These are phyloP conservation scores for Ceratobasidium papillatum DNA, from an alignment of 1,284 basidiomycete species.

Conservation along the genomic window DNA sequence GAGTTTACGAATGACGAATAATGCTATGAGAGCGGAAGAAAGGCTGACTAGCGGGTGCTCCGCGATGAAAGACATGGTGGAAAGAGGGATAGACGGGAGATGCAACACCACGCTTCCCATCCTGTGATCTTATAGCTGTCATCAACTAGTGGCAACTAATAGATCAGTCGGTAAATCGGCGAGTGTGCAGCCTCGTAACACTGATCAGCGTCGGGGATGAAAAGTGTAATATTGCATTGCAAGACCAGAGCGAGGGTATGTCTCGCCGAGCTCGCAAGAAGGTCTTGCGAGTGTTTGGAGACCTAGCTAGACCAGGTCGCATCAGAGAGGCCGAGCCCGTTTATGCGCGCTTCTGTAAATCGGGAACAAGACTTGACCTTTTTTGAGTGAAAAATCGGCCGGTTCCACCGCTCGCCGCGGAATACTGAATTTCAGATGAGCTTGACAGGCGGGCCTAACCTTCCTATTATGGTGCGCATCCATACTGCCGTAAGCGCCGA, in stretches of 20 bases:
- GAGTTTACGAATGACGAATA: constrained; percentile 5
- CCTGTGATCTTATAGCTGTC: constrained; percentile 8
- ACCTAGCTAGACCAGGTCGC: background rate
- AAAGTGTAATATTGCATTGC: background rate
- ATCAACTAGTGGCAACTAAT: constrained; percentile 16
- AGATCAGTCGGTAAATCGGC: background rate
- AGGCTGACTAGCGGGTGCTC: background rate
- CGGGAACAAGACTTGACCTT: background rate
- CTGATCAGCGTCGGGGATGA: background rate
- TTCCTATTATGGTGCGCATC: background rate
- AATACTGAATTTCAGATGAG: background rate
- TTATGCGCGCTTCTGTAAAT: background rate
- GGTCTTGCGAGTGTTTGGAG: background rate
- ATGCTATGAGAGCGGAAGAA: background rate
- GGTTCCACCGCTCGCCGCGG: background rate
- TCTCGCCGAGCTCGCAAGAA: background rate
- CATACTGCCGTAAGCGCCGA: background rate
- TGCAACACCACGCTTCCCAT: background rate
- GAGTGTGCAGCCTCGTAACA: background rate
- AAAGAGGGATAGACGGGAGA: background rate
- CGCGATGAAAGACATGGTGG: constrained; percentile 17
- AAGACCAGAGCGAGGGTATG: background rate
- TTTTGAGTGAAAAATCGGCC: background rate
- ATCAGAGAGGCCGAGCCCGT: background rate
- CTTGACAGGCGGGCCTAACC: background rate